These are phyloP conservation scores for Rhynchosporium agropyri DNA, from an alignment of 2,329 filamentous ascomycete genomes.

Conservation along the genomic window DNA sequence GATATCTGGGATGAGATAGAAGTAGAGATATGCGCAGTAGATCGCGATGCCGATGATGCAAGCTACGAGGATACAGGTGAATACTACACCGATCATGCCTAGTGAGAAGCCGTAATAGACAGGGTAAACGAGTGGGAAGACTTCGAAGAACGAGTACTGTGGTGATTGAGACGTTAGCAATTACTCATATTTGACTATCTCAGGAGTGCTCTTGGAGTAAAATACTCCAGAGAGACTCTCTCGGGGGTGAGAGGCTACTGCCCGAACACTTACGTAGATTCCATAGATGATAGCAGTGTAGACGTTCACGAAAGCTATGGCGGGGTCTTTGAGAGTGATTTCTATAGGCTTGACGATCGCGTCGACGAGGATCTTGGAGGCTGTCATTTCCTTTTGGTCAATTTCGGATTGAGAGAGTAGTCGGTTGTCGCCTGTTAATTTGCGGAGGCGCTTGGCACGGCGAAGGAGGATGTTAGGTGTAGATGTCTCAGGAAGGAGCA, in stretches of 20 bases:
- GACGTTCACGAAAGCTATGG: constrained; percentile 62
- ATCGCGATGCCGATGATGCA: constrained; percentile 54
- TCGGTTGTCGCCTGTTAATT: constrained; percentile 56
- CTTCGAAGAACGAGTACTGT: constrained; percentile 62
- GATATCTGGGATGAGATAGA: constrained; percentile 55
- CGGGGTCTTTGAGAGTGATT: constrained; percentile 63
- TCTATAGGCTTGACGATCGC: constrained; percentile 56
- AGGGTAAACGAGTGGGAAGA: constrained; percentile 66
- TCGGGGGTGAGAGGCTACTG: too few species aligned
- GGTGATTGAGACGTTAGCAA: too few species aligned
- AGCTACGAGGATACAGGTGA: constrained; percentile 61
- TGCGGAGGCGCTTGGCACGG: constrained; percentile 63
- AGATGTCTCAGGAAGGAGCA: constrained; percentile 67
- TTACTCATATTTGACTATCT: too few species aligned
- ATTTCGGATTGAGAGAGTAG: constrained; percentile 67
- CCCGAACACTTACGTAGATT: constrained; percentile 48
- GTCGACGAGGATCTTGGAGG: constrained; percentile 49
- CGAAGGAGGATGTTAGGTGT: constrained; percentile 61
- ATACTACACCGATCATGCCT: constrained; percentile 61
- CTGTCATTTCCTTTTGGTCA: constrained; percentile 57
- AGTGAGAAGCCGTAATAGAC: constrained; percentile 61
- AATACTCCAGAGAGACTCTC: too few species aligned
- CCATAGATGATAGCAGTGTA: constrained; percentile 65
- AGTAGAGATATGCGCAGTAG: constrained; percentile 56
- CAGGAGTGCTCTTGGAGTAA: too few species aligned